Evolutionary conservation across 108 stramenopile species (phyloP).

Genomic region (Tribonema minus): DNA sequence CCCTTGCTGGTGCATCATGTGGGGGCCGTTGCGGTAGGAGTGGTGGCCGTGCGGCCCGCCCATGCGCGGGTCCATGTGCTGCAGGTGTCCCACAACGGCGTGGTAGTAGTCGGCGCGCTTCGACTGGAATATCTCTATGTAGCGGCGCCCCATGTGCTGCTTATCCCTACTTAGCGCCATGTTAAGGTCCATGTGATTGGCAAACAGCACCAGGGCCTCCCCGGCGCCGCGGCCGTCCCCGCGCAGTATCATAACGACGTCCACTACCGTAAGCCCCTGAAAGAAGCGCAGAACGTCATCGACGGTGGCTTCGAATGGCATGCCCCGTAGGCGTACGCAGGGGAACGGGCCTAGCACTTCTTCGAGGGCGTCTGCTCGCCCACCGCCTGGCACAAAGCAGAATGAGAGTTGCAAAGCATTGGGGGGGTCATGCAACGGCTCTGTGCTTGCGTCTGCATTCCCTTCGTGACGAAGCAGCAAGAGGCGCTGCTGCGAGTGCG

Average conservation of each 20-base stretch:
- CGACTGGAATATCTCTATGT: constrained; percentile 80
- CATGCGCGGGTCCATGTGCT: neutral
- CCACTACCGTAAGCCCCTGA: constrained; percentile 77
- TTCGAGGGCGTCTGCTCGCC: constrained; percentile 27
- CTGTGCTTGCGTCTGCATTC: no score
- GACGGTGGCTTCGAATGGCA: constrained; percentile 82
- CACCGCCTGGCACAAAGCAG: no score
- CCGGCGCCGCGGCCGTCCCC: constrained; percentile 51
- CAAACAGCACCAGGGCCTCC: constrained; percentile 84
- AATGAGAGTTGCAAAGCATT: no score
- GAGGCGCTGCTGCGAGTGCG: no score
- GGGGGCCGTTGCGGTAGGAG: neutral
- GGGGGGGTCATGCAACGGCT: no score
- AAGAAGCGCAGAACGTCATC: constrained; percentile 87
- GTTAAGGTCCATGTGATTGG: constrained; percentile 87
- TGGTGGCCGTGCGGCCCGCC: neutral
- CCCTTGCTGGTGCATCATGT: no score
- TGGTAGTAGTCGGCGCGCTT: constrained; percentile 80
- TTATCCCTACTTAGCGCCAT: constrained; percentile 68
- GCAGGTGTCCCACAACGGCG: constrained; percentile 64
- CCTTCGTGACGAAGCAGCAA: no score
- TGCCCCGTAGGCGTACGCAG: constrained; percentile 73
- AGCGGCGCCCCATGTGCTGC: constrained; percentile 54
- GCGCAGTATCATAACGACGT: constrained; percentile 70
- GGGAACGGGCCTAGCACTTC: constrained; percentile 82